Evolutionary conservation across 1,139 yeast species (phyloP).

Genomic region (Geotrichum phurueaensis): DNA sequence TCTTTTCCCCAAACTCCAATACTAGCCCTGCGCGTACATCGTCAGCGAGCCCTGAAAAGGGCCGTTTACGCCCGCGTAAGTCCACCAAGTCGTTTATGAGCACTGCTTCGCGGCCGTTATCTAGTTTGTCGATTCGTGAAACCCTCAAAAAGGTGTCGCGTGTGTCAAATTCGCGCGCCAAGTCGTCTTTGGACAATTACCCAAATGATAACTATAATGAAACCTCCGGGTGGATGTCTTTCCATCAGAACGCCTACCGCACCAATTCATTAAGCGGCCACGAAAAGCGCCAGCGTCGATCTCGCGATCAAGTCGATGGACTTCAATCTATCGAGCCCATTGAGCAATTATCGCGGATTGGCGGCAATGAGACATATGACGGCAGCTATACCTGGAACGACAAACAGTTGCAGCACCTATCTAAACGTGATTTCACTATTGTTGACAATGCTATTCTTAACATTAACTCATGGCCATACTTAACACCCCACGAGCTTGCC

Average conservation of each 20-base stretch:
- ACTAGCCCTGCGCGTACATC: not conserved
- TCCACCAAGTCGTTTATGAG: conserved; percentile 66
- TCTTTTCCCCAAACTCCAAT: conserved; percentile 32
- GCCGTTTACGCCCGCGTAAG: conserved; percentile 20
- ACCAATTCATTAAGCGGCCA: conserved; percentile 65
- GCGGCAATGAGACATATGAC: conserved; percentile 30
- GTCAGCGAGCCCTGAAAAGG: conserved; percentile 7
- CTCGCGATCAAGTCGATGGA: conserved; percentile 62
- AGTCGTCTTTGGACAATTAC: conserved; percentile 53
- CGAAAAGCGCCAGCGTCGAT: conserved; percentile 65
- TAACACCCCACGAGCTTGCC: conserved; percentile 29
- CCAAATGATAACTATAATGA: conserved; percentile 24
- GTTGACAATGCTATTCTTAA: conserved; percentile 31
- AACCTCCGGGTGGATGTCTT: conserved; percentile 42
- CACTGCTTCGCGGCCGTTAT: conserved; percentile 53
- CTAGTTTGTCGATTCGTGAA: conserved; percentile 13
- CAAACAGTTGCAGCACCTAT: conserved; percentile 6
- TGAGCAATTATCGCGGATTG: conserved; percentile 25
- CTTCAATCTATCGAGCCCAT: conserved; percentile 62
- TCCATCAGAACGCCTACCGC: conserved; percentile 60
- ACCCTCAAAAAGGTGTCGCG: conserved; percentile 14
- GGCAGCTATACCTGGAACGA: conserved; percentile 24
- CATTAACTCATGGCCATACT: conserved; percentile 35
- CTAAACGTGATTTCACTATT: conserved; percentile 25
- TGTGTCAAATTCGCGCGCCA: conserved; percentile 4